phyloP scores from a whole-genome alignment of 2,329 filamentous ascomycete genomes.

The Fusarium pseudoanthophilum region DNA sequence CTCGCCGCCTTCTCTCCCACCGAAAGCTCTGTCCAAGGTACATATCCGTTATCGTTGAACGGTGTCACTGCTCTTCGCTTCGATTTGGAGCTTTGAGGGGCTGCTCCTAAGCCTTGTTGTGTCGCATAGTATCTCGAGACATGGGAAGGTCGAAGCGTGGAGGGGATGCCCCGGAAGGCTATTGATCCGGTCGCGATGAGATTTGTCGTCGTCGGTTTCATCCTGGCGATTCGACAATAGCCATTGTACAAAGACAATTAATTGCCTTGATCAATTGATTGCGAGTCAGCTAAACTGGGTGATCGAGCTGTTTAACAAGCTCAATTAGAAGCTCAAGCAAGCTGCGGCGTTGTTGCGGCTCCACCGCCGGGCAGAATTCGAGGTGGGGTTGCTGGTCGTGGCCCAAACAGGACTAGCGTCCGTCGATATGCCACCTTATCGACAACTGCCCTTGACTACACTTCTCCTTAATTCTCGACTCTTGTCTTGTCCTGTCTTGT shows the following conservation, averaged over 20 bases:
- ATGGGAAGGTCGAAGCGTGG: slow-evolving; percentile 51
- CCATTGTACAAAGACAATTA: slow-evolving; percentile 48
- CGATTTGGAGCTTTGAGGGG: slow-evolving; percentile 59
- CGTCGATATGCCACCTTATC: slow-evolving; percentile 57
- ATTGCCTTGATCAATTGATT: slow-evolving; percentile 7
- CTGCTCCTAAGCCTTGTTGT: slow-evolving; percentile 58
- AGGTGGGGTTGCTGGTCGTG: slow-evolving; percentile 43
- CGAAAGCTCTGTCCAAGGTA: slow-evolving; percentile 83
- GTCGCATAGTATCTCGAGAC: slow-evolving; percentile 68
- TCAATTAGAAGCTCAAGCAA: slow-evolving; percentile 8
- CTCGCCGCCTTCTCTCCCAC: slow-evolving; percentile 81
- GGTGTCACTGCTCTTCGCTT: slow-evolving; percentile 79
- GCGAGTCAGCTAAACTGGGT: neutral
- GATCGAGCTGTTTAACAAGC: slow-evolving; percentile 1
- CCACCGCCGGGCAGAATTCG: slow-evolving; percentile 54
- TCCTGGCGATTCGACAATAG: slow-evolving; percentile 53
- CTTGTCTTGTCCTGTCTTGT: slow-evolving; percentile 25
- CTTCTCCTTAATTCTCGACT: slow-evolving; percentile 49
- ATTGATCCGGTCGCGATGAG: slow-evolving; percentile 51
- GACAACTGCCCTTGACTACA: slow-evolving; percentile 46
- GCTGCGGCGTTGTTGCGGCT: slow-evolving; percentile 13
- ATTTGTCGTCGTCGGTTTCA: slow-evolving; percentile 56
- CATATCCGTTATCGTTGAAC: slow-evolving; percentile 84
- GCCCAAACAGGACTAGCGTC: slow-evolving; percentile 50
- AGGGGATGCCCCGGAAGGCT: slow-evolving; percentile 42